Evolutionary conservation across 176 grass and related monocot species (phyloP).

Genomic region (Oryza nivara): DNA sequence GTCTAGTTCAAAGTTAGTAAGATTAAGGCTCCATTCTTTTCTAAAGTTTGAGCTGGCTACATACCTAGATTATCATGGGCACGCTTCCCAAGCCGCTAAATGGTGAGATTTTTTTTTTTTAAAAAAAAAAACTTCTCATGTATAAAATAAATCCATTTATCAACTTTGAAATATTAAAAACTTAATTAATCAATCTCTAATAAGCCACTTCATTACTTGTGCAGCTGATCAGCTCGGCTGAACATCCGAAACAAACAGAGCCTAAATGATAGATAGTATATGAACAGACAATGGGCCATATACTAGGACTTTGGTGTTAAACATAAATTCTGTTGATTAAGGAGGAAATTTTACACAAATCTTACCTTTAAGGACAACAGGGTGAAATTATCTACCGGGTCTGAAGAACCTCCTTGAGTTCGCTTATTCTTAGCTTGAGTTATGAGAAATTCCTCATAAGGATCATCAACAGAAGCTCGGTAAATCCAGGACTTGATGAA

Average conservation of each 20-base stretch:
- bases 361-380: slow-evolving; percentile 68
- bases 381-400: slow-evolving; percentile 38
- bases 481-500: slow-evolving; percentile 99
- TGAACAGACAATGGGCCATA: background rate
- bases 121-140: too few relatives aligned
- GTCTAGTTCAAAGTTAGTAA: slow-evolving; percentile 25
- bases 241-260: too few relatives aligned
- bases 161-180: too few relatives aligned
- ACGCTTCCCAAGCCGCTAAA: too few relatives aligned
- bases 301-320: slow-evolving; percentile 16
- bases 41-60: too few relatives aligned
- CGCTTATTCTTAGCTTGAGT: slow-evolving; percentile 42
- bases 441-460: slow-evolving; percentile 87
- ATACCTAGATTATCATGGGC: too few relatives aligned
- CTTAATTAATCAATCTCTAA: too few relatives aligned
- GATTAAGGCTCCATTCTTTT: background rate
- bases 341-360: background rate
- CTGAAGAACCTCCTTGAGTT: slow-evolving; percentile 41
- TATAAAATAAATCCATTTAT: too few relatives aligned
- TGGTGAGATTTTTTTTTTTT: too few relatives aligned
- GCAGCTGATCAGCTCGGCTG: too few relatives aligned
- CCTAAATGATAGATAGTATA: slow-evolving; percentile 22
- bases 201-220: too few relatives aligned
- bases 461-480: slow-evolving; percentile 71
- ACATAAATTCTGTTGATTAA: slow-evolving; percentile 11